Percentiles rank a stretch among this genome's conserved stretches.
Evolutionary conservation across 169 alveolate genomes (phyloP).

Genomic region (Plasmodium sp.): DNA sequence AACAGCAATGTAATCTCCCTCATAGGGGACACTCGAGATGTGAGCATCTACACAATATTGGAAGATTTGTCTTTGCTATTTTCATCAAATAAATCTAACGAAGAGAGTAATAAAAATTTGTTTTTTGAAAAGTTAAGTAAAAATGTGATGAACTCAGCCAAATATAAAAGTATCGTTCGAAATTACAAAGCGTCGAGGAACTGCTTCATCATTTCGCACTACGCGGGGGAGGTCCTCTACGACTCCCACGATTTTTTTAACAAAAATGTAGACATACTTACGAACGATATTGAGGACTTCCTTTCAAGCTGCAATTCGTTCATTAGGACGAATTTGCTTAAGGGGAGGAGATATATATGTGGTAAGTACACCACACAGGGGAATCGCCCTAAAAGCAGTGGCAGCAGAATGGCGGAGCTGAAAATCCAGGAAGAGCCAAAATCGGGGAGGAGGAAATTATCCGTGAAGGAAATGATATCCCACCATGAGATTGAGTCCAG

Average conservation of each 20-base stretch:
- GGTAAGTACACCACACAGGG: neutral
- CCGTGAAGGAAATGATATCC: constrained; percentile 66
- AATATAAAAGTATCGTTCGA: constrained; percentile 25
- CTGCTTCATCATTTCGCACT: constrained; percentile 78
- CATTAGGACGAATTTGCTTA: constrained; percentile 49
- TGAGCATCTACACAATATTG: constrained; percentile 47
- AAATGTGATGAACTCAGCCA: constrained; percentile 36
- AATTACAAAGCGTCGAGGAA: constrained; percentile 69
- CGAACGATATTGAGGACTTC: constrained; percentile 76
- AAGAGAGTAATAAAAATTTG: constrained; percentile 44
- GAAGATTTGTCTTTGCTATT: constrained; percentile 59
- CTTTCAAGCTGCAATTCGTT: constrained; percentile 38
- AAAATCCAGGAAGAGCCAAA: neutral
- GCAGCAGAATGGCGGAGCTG: neutral
- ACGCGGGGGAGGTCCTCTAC: constrained; percentile 81
- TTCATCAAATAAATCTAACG: constrained; percentile 47
- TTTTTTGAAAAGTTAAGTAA: constrained; percentile 58
- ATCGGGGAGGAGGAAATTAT: constrained; percentile 29
- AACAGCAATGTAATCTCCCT: constrained; percentile 80
- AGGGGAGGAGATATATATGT: neutral
- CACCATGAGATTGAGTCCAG: constrained; percentile 31
- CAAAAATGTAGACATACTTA: constrained; percentile 78
- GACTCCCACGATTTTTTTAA: constrained; percentile 76
- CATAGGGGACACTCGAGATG: constrained; percentile 75
- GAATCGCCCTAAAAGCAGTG: neutral